Conservation (phyloP, 305 asterid species). For the Stenogyne calaminthoides region DNA sequence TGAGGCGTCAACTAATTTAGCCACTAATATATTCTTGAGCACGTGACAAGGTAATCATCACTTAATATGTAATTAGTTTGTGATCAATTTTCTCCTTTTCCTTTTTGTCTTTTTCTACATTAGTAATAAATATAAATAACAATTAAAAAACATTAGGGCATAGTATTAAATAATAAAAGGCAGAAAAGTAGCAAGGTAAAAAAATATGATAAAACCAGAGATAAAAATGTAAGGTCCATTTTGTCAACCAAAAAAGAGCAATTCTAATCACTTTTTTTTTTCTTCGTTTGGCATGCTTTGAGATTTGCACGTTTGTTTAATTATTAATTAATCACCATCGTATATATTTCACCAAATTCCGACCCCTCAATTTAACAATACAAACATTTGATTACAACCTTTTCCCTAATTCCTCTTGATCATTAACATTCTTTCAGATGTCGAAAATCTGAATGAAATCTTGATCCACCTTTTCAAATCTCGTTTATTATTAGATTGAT, state of each 20-base stretch:
- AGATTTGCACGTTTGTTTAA: conserved; percentile 15
- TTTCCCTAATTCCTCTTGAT: neutral
- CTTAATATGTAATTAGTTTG: too few relatives aligned
- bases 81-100: too few relatives aligned
- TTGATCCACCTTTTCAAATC: neutral
- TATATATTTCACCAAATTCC: conserved; percentile 22
- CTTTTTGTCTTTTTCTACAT: too few relatives aligned
- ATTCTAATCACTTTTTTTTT: neutral
- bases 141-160: neutral
- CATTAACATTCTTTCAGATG: conserved; percentile 5
- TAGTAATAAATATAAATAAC: neutral
- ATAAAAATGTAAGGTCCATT: conserved; percentile 18
- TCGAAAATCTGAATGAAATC: conserved; percentile 17
- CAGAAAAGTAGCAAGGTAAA: neutral
- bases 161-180: neutral
- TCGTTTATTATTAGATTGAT: neutral
- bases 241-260: conserved; percentile 21
- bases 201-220: neutral
- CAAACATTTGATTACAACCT: conserved; percentile 25
- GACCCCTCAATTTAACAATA: conserved; percentile 24
- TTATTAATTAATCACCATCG: neutral
- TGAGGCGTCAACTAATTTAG: too few relatives aligned
- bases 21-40: too few relatives aligned
- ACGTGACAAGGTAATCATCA: too few relatives aligned
- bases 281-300: neutral